A percentile compares a stretch with the other conserved stretches of the same genome.
Conservation (phyloP, 306 rosid genomes). For the Carpinus fangiana region DNA sequence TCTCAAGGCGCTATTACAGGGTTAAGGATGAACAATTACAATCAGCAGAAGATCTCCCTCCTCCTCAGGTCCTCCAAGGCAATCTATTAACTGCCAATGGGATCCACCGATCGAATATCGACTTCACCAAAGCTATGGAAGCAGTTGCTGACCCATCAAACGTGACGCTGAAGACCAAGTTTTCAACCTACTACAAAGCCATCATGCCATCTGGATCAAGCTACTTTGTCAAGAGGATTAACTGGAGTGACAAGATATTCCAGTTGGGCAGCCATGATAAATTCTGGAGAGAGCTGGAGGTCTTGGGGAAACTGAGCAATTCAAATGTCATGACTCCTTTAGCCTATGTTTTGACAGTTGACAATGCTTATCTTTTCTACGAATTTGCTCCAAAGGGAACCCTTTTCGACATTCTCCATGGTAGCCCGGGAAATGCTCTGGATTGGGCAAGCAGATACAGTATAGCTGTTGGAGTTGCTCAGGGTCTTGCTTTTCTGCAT, state of each 20-base stretch:
- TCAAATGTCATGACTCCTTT: slow-evolving; percentile 92
- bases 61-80: slow-evolving; percentile 51
- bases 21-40: slow-evolving; percentile 47
- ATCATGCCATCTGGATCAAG: slow-evolving; percentile 67
- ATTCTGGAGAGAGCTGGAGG: slow-evolving; percentile 58
- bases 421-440: slow-evolving; percentile 43
- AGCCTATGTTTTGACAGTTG: slow-evolving; percentile 65
- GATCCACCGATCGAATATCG: slow-evolving; percentile 71
- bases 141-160: slow-evolving; percentile 60
- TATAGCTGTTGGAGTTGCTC: slow-evolving; percentile 89
- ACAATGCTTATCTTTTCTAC: slow-evolving; percentile 66
- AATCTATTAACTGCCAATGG: slow-evolving; percentile 58
- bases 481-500: slow-evolving; percentile 88
- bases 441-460: slow-evolving; percentile 94
- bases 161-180: slow-evolving; percentile 64
- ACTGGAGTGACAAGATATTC: slow-evolving; percentile 74
- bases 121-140: slow-evolving; percentile 73
- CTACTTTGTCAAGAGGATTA: slow-evolving; percentile 84
- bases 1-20: slow-evolving; percentile 47
- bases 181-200: slow-evolving; percentile 80
- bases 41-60: slow-evolving; percentile 38
- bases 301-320: slow-evolving; percentile 75
- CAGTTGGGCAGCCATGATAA: slow-evolving; percentile 56
- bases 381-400: slow-evolving; percentile 71
- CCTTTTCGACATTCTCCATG: slow-evolving; percentile 71